Percentiles rank a stretch among this genome's conserved stretches.
phyloP scores from a whole-genome alignment of 1,284 basidiomycete genomes.

The Tilletia walkeri region DNA sequence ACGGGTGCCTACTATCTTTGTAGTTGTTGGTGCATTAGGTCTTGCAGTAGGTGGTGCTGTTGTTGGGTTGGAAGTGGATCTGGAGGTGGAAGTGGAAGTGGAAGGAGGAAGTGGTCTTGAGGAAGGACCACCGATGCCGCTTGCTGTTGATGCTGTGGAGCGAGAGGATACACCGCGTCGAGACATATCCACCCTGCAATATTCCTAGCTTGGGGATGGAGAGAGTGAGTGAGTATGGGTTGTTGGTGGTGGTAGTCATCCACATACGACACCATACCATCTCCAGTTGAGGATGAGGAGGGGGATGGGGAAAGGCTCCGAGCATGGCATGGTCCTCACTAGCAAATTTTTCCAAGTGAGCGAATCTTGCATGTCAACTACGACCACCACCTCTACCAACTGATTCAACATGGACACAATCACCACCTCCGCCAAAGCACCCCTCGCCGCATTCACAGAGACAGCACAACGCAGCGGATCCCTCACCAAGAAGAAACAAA shows the following conservation, averaged over 20 bases:
- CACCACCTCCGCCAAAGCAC: neutral
- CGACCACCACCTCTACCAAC: neutral
- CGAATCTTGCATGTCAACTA: neutral
- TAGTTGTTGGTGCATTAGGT: neutral
- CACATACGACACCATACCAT: too few species aligned
- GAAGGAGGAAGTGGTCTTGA: neutral
- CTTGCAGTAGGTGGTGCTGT: neutral
- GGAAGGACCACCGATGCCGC: neutral
- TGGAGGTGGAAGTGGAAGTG: neutral
- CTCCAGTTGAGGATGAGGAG: neutral
- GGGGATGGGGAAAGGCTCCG: neutral
- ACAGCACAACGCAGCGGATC: constrained; percentile 23
- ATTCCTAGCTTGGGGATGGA: neutral
- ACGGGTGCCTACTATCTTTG: neutral
- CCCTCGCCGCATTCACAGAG: constrained; percentile 28
- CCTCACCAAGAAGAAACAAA: constrained; percentile 7
- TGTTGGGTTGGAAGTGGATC: neutral
- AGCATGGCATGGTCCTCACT: neutral
- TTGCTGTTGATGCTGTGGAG: neutral
- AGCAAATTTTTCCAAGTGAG: neutral
- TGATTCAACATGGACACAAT: neutral
- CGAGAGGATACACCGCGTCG: constrained; percentile 12
- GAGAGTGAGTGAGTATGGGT: neutral
- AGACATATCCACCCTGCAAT: neutral
- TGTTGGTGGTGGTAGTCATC: too few species aligned